These are phyloP conservation scores for Cercophora scortea DNA, from an alignment of 495 filamentous ascomycete species.

Conservation along the genomic window DNA sequence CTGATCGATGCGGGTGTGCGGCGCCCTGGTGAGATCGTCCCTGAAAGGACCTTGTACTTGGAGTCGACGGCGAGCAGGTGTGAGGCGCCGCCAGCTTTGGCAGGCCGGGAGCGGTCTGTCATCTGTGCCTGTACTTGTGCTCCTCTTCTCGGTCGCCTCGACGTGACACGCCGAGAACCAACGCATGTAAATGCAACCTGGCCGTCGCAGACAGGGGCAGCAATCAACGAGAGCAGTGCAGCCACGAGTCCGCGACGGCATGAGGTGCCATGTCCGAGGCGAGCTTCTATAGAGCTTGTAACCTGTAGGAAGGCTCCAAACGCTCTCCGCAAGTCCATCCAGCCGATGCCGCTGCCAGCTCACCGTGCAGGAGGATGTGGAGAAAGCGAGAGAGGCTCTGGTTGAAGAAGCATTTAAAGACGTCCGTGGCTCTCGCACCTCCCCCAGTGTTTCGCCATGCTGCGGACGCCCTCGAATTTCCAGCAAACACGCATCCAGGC, in stretches of 20 bases:
- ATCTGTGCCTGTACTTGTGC: not conserved
- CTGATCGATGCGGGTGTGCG: no score
- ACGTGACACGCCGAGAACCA: not conserved
- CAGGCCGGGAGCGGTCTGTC: no score
- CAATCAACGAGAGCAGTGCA: slow-evolving; percentile 12
- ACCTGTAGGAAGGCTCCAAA: slow-evolving; percentile 16
- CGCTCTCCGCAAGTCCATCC: slow-evolving; percentile 11
- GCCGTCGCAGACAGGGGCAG: not conserved
- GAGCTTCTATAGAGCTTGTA: no score
- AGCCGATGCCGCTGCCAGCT: slow-evolving; percentile 23
- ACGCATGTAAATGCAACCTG: not conserved
- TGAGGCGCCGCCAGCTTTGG: no score
- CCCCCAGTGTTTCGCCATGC: not conserved
- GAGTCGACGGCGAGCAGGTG: no score
- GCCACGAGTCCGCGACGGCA: not conserved
- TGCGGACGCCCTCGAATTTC: no score
- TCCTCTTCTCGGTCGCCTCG: not conserved
- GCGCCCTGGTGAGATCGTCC: no score
- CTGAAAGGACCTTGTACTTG: no score
- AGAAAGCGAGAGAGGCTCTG: slow-evolving; percentile 12
- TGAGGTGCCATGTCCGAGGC: no score
- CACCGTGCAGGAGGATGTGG: slow-evolving; percentile 31
- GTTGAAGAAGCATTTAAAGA: slow-evolving; percentile 18
- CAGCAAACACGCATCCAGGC: no score
- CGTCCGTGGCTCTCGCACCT: not conserved